Evolutionary conservation across 2,329 filamentous ascomycete genomes (phyloP).

Genomic region (Claviceps sp.): DNA sequence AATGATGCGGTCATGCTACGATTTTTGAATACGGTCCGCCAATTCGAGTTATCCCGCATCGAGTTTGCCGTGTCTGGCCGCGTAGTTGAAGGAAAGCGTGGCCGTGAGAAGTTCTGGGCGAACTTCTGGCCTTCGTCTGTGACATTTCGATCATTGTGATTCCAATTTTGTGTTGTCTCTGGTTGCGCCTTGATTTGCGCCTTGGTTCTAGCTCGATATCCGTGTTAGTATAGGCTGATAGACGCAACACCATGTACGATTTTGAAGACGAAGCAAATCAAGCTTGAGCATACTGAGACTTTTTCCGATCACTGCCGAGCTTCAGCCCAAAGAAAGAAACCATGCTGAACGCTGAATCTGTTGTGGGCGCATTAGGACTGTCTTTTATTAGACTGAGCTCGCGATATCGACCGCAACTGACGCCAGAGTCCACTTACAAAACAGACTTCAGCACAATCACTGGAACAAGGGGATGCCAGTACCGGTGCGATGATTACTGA

Average conservation of each 20-base stretch:
- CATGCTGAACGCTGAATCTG: conserved; percentile 22
- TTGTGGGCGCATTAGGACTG: background rate
- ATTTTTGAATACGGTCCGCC: conserved; percentile 23
- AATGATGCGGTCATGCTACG: conserved; percentile 29
- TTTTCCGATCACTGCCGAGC: conserved; percentile 42
- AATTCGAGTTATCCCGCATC: conserved; percentile 14
- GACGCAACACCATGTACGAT: background rate
- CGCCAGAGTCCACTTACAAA: background rate
- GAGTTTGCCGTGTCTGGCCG: conserved; percentile 30
- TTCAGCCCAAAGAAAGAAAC: conserved; percentile 47
- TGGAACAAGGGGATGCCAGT: background rate
- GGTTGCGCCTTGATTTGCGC: conserved; percentile 5
- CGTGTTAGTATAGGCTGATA: background rate
- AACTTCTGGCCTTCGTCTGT: conserved; percentile 24
- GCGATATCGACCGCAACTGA: background rate
- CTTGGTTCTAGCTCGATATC: conserved; percentile 1
- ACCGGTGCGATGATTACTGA: background rate
- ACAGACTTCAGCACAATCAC: background rate
- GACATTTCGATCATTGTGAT: conserved; percentile 19
- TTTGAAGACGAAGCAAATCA: conserved; percentile 5
- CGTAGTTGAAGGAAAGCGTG: conserved; percentile 15
- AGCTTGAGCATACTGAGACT: conserved; percentile 26
- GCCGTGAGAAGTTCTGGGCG: conserved; percentile 22
- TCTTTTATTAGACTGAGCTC: background rate
- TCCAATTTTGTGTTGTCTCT: conserved; percentile 15